Base-by-base conservation (phyloP, 2,329 filamentous ascomycete genomes). In the Fusarium equiseti region DNA sequence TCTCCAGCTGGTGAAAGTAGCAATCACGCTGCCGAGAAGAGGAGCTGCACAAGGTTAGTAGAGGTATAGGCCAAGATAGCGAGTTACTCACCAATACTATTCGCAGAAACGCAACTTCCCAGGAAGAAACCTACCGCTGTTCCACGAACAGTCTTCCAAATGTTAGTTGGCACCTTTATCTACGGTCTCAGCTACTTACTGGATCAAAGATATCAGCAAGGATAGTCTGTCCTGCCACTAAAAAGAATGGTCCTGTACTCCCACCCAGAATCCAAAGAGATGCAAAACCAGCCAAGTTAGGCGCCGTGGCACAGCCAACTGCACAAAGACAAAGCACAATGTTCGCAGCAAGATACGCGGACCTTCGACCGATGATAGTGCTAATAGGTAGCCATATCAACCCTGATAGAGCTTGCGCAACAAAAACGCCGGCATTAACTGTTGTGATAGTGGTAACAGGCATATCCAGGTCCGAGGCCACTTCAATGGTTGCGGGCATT, bases 111-210 rank as follows among this genome's bases (percentile, higher is more conserved):
- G 3, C 71, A 75, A 46, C 74, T 76, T 0, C 74, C 74, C 0
- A 76, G 66, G 27, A 76, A 76, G 50, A 76, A 75, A 4, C 74
- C 74, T 27, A 76, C 74, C 6, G 74, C 74, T 1, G 74, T 74
- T 0, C 74, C 74, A 2, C 74, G 74, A 13, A 71, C 63, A 1
- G 72, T 73, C 73, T 75, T 8, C 1, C 15, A 31, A 26, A 2
- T 4, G 10, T 67, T 44, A 68, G 54, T 16, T 8, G 16, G 1
- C 13, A 18, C 1, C 3, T 8, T 29, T 2, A 6, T 10, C 15
- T 3, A 26, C 0, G 1, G 3, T 2, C 2, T 10, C 7, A 6
- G 16, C 15, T n/a, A 59, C 72, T 63, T 38, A 59, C 74, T 11
- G 74, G 74, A 24, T 76, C 74, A 32, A 76, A 76, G 6, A 76